Evolutionary conservation across 2,329 filamentous ascomycete genomes (phyloP).

Genomic region (Exserohilum rostratum): DNA sequence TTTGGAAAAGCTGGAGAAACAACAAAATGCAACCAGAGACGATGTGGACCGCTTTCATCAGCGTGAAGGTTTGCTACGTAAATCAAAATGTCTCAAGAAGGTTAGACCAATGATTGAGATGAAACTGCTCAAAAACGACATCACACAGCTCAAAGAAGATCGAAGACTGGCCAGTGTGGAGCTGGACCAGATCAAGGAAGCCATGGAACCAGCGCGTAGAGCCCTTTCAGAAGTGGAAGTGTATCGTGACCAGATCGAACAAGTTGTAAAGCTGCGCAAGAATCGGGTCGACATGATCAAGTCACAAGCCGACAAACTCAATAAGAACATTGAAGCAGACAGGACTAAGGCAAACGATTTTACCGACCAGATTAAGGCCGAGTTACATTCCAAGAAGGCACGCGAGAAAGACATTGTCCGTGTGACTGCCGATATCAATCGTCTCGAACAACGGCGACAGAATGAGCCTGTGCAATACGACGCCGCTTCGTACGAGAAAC

Average conservation of each 20-base stretch:
- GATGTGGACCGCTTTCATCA: slow-evolving; percentile 86
- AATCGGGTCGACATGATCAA: slow-evolving; percentile 62
- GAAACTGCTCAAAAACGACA: slow-evolving; percentile 57
- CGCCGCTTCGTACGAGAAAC: slow-evolving; percentile 70
- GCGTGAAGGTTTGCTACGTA: slow-evolving; percentile 68
- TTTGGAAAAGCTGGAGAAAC: slow-evolving; percentile 70
- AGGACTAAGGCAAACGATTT: slow-evolving; percentile 51
- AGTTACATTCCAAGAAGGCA: slow-evolving; percentile 51
- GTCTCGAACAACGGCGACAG: slow-evolving; percentile 67
- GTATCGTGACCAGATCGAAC: slow-evolving; percentile 66
- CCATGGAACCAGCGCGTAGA: slow-evolving; percentile 70
- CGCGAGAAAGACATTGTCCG: slow-evolving; percentile 40
- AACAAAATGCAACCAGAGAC: slow-evolving; percentile 75
- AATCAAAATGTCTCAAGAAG: slow-evolving; percentile 68
- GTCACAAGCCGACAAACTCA: slow-evolving; percentile 54
- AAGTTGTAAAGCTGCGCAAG: slow-evolving; percentile 62
- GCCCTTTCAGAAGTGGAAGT: slow-evolving; percentile 72
- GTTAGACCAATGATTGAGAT: slow-evolving; percentile 72
- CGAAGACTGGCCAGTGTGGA: slow-evolving; percentile 63
- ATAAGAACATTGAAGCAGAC: slow-evolving; percentile 38
- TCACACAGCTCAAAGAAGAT: slow-evolving; percentile 60
- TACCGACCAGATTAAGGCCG: slow-evolving; percentile 50
- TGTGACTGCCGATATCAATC: slow-evolving; percentile 60
- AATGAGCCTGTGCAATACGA: slow-evolving; percentile 72
- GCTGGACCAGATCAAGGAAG: slow-evolving; percentile 64